A percentile compares a stretch with the other conserved stretches of the same genome.
Evolutionary conservation across 805 yeast species (phyloP).

Genomic region (Starmerella apicola): DNA sequence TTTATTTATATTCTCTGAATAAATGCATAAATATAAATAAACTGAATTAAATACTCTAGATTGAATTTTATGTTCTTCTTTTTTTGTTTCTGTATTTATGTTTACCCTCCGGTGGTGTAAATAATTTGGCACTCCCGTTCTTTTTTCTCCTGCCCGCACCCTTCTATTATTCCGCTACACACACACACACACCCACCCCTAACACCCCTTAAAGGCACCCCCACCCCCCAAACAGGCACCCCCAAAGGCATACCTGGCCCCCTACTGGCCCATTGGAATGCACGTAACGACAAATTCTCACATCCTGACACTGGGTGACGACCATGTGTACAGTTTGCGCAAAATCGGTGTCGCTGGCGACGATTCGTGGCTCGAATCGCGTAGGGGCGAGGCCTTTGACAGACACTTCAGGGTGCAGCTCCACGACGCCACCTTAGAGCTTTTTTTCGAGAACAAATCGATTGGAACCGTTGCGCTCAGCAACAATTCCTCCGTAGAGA

Average conservation of each 20-base stretch:
- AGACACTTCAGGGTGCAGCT: conserved; percentile 13
- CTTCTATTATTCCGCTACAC: too few species aligned
- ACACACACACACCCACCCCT: too few species aligned
- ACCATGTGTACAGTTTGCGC: conserved; percentile 15
- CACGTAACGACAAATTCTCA: conserved; percentile 16
- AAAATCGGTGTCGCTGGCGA: conserved; percentile 10
- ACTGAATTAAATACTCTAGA: too few species aligned
- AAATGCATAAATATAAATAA: too few species aligned
- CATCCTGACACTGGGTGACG: conserved; percentile 14
- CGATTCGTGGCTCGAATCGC: conserved; percentile 21
- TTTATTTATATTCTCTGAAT: too few species aligned
- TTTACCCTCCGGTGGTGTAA: not conserved
- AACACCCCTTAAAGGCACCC: too few species aligned
- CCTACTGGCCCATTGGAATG: too few species aligned
- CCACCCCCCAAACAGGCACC: too few species aligned
- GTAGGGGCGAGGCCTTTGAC: conserved; percentile 21
- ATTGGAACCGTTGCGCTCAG: conserved; percentile 15
- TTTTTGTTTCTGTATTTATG: not conserved
- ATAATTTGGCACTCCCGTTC: not conserved
- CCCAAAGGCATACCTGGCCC: too few species aligned
- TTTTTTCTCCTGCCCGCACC: too few species aligned
- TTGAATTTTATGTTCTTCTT: too few species aligned
- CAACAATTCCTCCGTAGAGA: conserved; percentile 5
- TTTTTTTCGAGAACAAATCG: conserved; percentile 15
- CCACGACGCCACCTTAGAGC: conserved; percentile 6